Conservation (phyloP, 257 asterid genomes). For the Osmanthus fragrans region DNA sequence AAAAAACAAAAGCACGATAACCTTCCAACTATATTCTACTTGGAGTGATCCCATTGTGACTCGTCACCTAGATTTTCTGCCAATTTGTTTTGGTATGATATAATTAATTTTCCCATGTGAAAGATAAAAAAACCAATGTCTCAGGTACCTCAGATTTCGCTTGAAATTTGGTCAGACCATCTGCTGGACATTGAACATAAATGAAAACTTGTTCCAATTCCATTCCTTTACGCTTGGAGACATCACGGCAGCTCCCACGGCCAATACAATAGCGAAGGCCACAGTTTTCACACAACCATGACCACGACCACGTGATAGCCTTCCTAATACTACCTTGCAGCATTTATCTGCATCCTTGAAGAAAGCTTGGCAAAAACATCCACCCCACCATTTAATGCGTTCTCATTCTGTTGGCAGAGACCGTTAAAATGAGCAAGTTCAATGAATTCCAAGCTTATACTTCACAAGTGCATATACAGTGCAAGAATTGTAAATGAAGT, state of each 20-base stretch:
- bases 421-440: neutral
- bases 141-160: neutral
- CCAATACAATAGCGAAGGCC: slow-evolving; percentile 38
- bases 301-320: slow-evolving; percentile 53
- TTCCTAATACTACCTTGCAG: slow-evolving; percentile 50
- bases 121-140: slow-evolving; percentile 20
- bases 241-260: slow-evolving; percentile 50
- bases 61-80: slow-evolving; percentile 30
- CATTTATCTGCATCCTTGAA: slow-evolving; percentile 69
- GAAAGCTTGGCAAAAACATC: slow-evolving; percentile 40
- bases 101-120: slow-evolving; percentile 9
- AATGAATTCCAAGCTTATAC: neutral
- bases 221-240: slow-evolving; percentile 45
- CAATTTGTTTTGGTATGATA: slow-evolving; percentile 25
- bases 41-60: slow-evolving; percentile 25
- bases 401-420: slow-evolving; percentile 56
- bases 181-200: slow-evolving; percentile 23
- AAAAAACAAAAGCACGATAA: neutral
- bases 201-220: slow-evolving; percentile 47
- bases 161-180: slow-evolving; percentile 19
- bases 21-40: slow-evolving; percentile 18
- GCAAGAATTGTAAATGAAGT: neutral
- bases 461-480: neutral
- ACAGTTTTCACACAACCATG: slow-evolving; percentile 51
- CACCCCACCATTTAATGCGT: slow-evolving; percentile 49